Conservation (phyloP, 306 rosid species). For the Myrica gale region DNA sequence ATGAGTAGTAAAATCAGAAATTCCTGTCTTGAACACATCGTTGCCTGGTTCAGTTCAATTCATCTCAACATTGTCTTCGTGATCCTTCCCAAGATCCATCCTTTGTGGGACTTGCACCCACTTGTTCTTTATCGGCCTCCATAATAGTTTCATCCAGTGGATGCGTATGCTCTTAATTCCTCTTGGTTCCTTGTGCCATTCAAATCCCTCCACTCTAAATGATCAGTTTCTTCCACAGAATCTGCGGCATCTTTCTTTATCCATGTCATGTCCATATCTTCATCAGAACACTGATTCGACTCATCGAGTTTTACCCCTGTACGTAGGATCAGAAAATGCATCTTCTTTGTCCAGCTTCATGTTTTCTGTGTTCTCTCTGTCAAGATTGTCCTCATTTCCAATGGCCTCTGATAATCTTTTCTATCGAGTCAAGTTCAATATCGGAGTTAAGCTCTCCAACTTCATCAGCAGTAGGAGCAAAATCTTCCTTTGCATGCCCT, state of each 20-base stretch:
- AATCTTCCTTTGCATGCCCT: slow-evolving; percentile 81
- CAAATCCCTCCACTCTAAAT: slow-evolving; percentile 40
- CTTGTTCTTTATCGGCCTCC: slow-evolving; percentile 50
- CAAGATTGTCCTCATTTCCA: slow-evolving; percentile 36
- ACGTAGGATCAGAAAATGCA: slow-evolving; percentile 51
- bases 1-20: slow-evolving; percentile 37
- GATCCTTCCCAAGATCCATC: slow-evolving; percentile 43
- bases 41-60: slow-evolving; percentile 37
- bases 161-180: slow-evolving; percentile 43
- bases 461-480: slow-evolving; percentile 41
- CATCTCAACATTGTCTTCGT: slow-evolving; percentile 45
- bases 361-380: slow-evolving; percentile 49
- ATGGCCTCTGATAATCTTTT: slow-evolving; percentile 28
- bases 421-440: slow-evolving; percentile 32
- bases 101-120: slow-evolving; percentile 45
- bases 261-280: slow-evolving; percentile 51
- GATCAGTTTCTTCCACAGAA: slow-evolving; percentile 52
- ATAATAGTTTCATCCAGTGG: slow-evolving; percentile 65
- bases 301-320: slow-evolving; percentile 57
- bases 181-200: slow-evolving; percentile 38
- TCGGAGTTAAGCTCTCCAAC: slow-evolving; percentile 45
- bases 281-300: slow-evolving; percentile 45
- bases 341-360: slow-evolving; percentile 58
- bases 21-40: slow-evolving; percentile 41
- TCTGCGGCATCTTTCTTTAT: slow-evolving; percentile 44